Percentiles rank a stretch among this genome's conserved stretches.
Evolutionary conservation across 116 monocot genomes (phyloP).

Genomic region (Posidonia oceanica): DNA sequence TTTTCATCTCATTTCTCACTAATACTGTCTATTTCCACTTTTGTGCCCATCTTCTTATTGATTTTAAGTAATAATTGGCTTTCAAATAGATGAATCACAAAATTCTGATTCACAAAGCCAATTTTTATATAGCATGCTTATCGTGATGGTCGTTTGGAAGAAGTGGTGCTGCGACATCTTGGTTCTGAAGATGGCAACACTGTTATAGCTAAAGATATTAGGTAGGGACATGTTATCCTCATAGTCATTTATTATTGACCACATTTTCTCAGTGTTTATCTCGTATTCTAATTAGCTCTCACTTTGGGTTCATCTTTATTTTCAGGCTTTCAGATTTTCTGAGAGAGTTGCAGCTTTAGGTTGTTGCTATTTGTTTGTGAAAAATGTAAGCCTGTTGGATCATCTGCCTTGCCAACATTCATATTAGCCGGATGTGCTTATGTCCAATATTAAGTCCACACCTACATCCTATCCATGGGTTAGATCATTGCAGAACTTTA

Average conservation of each 20-base stretch:
- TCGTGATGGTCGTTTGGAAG: slow-evolving; percentile 83
- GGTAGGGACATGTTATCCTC: slow-evolving; percentile 25
- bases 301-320: slow-evolving; percentile 1
- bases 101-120: not conserved
- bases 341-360: slow-evolving; percentile 41
- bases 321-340: slow-evolving; percentile 84
- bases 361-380: not conserved
- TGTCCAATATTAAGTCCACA: too few species aligned
- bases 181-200: slow-evolving; percentile 80
- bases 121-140: slow-evolving; percentile 64
- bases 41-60: not conserved
- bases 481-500: too few species aligned
- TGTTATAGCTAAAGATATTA: slow-evolving; percentile 81
- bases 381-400: not conserved
- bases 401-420: not conserved
- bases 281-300: not conserved
- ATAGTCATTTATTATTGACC: not conserved
- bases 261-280: not conserved
- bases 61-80: not conserved
- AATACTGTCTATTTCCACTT: too few species aligned
- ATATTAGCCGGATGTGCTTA: too few species aligned
- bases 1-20: too few species aligned
- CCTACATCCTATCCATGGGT: too few species aligned
- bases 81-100: not conserved
- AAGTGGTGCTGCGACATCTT: slow-evolving; percentile 80